Evolutionary conservation across 192 early-diverging fungal species (phyloP).

Genomic region (Oehlia diaphana): DNA sequence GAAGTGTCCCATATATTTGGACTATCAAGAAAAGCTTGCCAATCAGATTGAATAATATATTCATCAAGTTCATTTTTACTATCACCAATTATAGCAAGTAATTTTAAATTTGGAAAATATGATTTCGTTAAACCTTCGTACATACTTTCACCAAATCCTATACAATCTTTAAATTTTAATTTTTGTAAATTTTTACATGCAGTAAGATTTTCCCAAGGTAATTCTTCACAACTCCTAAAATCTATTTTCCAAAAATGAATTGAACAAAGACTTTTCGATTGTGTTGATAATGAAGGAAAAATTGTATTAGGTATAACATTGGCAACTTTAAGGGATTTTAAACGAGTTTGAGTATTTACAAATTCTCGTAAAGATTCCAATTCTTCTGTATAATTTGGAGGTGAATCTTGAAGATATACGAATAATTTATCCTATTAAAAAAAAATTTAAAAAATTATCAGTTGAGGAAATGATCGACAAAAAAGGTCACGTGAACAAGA

Average conservation of each 20-base stretch:
- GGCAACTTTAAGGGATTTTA: conserved; percentile 10
- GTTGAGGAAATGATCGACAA: neutral
- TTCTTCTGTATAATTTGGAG: conserved; percentile 5
- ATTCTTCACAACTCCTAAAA: neutral
- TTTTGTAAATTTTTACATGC: conserved; percentile 11
- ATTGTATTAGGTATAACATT: neutral
- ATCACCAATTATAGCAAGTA: conserved; percentile 11
- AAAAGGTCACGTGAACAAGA: neutral
- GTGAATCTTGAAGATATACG: neutral
- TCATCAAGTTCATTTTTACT: conserved; percentile 2
- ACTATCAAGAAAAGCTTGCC: neutral
- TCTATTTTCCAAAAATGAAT: neutral
- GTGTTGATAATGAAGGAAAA: neutral
- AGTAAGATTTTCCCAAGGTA: neutral
- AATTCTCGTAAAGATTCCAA: conserved; percentile 6
- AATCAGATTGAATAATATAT: neutral
- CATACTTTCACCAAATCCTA: conserved; percentile 9
- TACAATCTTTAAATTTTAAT: conserved; percentile 17
- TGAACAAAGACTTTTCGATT: neutral
- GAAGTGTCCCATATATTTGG: neutral
- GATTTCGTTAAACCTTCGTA: neutral
- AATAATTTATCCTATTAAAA: conserved; percentile 24
- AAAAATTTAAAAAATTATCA: neutral
- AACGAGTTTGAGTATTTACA: neutral
- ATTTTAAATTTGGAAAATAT: conserved; percentile 1